Evolutionary conservation across 2,329 filamentous ascomycete species (phyloP).

Genomic region (Epichloe elymi): DNA sequence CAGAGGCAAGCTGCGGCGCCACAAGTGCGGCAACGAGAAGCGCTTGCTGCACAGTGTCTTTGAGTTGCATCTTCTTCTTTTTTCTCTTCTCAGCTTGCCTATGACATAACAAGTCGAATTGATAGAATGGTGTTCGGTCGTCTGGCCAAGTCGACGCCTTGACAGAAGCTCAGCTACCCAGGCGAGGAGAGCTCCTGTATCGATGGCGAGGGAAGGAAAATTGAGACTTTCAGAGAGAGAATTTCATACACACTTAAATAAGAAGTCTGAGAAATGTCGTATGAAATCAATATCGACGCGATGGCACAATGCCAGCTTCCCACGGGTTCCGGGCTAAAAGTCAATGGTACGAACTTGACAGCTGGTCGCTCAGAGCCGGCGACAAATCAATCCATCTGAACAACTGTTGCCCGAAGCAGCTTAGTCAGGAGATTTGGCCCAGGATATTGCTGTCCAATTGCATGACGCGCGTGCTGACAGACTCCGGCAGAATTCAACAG

Average conservation of each 20-base stretch:
- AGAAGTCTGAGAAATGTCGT: background rate
- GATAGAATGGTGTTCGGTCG: background rate
- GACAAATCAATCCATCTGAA: background rate
- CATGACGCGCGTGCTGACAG: background rate
- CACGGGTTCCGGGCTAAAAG: background rate
- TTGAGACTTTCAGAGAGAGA: background rate
- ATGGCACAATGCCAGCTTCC: background rate
- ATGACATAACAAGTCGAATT: slow-evolving; percentile 3
- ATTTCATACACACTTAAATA: too few species aligned
- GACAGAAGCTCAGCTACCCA: background rate
- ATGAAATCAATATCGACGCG: background rate
- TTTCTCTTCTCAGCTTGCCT: background rate
- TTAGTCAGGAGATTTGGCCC: slow-evolving; percentile 8
- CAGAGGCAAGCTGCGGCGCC: slow-evolving; percentile 43
- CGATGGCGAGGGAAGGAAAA: background rate
- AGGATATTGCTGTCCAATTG: background rate
- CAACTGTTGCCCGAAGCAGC: slow-evolving; percentile 6
- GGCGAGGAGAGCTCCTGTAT: background rate
- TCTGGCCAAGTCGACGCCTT: background rate
- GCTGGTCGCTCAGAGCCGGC: background rate
- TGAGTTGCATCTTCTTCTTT: slow-evolving; percentile 28
- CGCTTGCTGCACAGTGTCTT: slow-evolving; percentile 33
- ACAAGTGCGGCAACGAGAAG: slow-evolving; percentile 37
- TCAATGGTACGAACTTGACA: background rate
- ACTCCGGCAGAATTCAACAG: background rate